Base-by-base conservation (phyloP, 1,284 basidiomycete species). In the Pulchroboletus neoregius region DNA sequence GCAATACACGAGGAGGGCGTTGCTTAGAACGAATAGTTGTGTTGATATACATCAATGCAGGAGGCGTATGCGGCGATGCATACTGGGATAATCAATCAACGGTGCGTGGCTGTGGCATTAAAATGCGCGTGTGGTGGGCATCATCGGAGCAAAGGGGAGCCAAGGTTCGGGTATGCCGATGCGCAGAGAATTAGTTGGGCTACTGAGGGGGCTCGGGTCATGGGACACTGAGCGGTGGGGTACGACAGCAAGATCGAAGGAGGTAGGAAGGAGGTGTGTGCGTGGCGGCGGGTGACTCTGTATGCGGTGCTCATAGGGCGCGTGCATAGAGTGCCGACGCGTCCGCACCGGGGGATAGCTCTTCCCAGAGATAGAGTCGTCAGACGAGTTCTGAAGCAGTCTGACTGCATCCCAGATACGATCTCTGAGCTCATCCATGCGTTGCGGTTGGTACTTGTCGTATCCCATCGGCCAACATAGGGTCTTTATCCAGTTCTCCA, bases 391-490 rank as follows among this genome's bases (percentile, higher is more conserved):
- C 39, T 60, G 54, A 8, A 67, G 52, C 0, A 63, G 45, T 10
- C 53, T 31, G 20, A 78, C 68, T 1, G 81, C 81, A 43, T 84
- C 73, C 13, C 65, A 61, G 51, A 84, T 78, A 16, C 75, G 71
- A 3, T 65, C 58, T 13, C 71, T 66, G 55, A 79, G 71, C 46
- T 73, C 68, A 10, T 67, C 63, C 45, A 71, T 68, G 54, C 71
- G 70, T 33, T 65, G 59, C 0, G 67, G 58, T 27, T 73, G 69
- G 51, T 78, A 83, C 2, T 58, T 52, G 1, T 64, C 57, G 56
- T 80, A 82, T 0, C 73, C 71, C 79, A 82, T 82, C 9, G 79
- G 70, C 64, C 72, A 75, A 54, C 80, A 82, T 18, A 74, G 65
- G 0, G 63, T 68, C 32, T 67, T 56, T 23, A 83, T 65, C 80